These are phyloP conservation scores for Chlorella sp. DNA, from an alignment of 139 green algal genomes.

Conservation along the genomic window DNA sequence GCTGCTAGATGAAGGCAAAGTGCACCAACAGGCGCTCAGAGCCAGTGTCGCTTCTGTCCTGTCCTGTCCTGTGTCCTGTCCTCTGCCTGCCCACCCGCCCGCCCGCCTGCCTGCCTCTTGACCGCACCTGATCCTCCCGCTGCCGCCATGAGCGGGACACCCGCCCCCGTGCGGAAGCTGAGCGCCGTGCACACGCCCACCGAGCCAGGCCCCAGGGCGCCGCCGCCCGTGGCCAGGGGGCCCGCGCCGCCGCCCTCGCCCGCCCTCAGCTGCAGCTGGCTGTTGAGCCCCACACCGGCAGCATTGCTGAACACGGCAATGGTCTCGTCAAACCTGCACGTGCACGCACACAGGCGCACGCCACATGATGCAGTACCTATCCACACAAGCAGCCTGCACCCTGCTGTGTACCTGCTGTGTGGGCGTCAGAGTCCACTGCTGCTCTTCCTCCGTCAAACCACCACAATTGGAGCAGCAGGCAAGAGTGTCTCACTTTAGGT, in stretches of 20 bases:
- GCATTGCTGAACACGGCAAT: constrained; percentile 63
- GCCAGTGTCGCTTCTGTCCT: too few relatives aligned
- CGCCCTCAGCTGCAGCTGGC: too few relatives aligned
- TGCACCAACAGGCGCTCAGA: background rate
- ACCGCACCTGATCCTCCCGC: constrained; percentile 53
- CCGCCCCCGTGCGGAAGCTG: constrained; percentile 43
- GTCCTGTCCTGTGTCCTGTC: too few relatives aligned
- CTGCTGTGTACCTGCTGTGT: too few relatives aligned
- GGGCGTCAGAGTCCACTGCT: too few relatives aligned
- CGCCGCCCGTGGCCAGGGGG: too few relatives aligned
- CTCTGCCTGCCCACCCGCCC: too few relatives aligned
- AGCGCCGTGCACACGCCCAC: constrained; percentile 11
- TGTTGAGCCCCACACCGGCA: constrained; percentile 52
- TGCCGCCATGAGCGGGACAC: constrained; percentile 72
- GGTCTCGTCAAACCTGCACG: constrained; percentile 10
- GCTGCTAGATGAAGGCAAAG: background rate
- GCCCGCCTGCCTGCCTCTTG: too few relatives aligned
- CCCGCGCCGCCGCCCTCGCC: too few relatives aligned
- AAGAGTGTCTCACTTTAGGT: constrained; percentile 66
- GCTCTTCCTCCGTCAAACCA: too few relatives aligned
- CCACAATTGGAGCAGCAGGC: too few relatives aligned
- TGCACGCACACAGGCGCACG: background rate
- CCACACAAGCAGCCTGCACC: background rate
- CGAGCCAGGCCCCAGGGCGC: too few relatives aligned
- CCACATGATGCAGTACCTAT: background rate